Evolutionary conservation across 345 rosid species (phyloP).

Genomic region (Turritis glabra): DNA sequence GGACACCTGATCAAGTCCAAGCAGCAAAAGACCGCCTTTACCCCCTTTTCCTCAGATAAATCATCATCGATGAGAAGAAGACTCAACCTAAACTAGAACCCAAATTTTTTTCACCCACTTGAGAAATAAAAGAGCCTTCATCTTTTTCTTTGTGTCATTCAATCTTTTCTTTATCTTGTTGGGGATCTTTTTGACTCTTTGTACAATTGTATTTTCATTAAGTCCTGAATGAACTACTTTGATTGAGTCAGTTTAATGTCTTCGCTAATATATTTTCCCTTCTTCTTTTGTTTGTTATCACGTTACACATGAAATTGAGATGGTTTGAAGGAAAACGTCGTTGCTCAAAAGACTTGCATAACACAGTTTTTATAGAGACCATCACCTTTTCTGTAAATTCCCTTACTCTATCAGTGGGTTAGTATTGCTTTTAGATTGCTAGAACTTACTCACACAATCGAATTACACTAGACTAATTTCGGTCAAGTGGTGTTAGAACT

Average conservation of each 20-base stretch:
- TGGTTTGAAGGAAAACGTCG: no score
- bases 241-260: neutral
- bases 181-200: neutral
- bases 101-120: neutral
- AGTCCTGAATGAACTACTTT: neutral
- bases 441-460: no score
- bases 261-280: no score
- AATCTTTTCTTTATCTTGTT: neutral
- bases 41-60: conserved; percentile 35
- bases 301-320: no score
- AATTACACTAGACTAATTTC: no score
- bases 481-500: no score
- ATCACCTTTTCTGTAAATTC: no score
- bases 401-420: no score
- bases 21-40: conserved; percentile 69
- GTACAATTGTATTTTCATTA: neutral
- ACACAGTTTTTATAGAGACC: no score
- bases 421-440: no score
- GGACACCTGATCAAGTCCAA: conserved; percentile 74
- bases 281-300: no score
- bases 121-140: neutral
- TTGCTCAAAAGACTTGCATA: no score
- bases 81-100: neutral
- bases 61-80: neutral
- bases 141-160: neutral